Percentiles rank a stretch among this genome's conserved stretches.
phyloP scores from a whole-genome alignment of 768 basidiomycete genomes.

The Thelephora ganbajun region DNA sequence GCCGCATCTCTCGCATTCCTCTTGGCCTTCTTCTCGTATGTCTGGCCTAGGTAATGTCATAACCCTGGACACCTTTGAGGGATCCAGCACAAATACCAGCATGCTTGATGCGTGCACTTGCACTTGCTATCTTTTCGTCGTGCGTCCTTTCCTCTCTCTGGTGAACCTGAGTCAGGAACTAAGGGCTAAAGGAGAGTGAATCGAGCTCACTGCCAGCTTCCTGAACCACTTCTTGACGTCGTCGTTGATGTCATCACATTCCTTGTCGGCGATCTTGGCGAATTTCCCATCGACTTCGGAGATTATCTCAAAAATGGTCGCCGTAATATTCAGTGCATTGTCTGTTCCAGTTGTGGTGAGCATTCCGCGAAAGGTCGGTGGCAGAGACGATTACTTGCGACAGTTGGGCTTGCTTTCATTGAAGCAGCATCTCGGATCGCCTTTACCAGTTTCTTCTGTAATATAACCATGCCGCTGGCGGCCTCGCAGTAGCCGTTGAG shows the following conservation, averaged over 20 bases:
- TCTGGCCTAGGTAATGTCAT: constrained; percentile 32
- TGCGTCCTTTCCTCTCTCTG: constrained; percentile 75
- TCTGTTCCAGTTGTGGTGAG: constrained; percentile 22
- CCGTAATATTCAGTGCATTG: constrained; percentile 52
- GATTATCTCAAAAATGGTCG: constrained; percentile 53
- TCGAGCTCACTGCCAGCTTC: constrained; percentile 59
- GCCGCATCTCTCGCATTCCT: constrained; percentile 49
- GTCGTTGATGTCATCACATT: constrained; percentile 45
- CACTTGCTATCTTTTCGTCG: constrained; percentile 51
- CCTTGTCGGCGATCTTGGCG: constrained; percentile 60
- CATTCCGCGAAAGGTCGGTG: neutral
- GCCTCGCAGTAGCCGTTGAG: constrained; percentile 71
- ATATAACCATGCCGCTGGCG: constrained; percentile 37
- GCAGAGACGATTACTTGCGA: constrained; percentile 37
- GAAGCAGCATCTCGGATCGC: constrained; percentile 52
- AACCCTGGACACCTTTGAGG: neutral
- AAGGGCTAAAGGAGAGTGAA: neutral
- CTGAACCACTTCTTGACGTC: constrained; percentile 83
- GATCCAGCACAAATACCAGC: constrained; percentile 36
- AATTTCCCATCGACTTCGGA: constrained; percentile 65
- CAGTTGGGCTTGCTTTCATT: constrained; percentile 43
- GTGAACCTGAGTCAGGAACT: neutral
- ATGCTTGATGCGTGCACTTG: constrained; percentile 65
- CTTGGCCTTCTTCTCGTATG: constrained; percentile 72
- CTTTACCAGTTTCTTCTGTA: constrained; percentile 68